phyloP scores from a whole-genome alignment of 2,329 filamentous ascomycete species.

The Claviceps sp. region DNA sequence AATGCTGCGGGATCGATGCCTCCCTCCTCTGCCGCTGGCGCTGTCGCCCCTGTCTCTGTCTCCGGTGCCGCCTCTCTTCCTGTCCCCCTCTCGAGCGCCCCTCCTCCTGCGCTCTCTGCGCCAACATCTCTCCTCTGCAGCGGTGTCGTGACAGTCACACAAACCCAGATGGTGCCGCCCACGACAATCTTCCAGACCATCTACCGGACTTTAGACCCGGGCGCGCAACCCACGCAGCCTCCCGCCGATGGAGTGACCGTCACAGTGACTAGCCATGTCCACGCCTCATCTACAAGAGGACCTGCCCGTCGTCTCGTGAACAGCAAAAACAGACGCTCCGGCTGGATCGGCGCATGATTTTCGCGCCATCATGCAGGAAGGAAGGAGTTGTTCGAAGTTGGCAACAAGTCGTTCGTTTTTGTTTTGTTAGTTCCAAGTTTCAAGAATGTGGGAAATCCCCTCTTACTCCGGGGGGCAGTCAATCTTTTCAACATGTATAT shows the following conservation, averaged over 20 bases:
- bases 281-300: neutral
- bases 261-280: constrained; percentile 4
- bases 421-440: neutral
- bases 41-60: neutral
- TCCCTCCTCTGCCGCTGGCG: neutral
- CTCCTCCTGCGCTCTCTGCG: constrained; percentile 4
- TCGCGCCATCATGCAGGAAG: neutral
- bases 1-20: neutral
- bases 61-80: neutral
- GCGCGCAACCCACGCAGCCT: neutral
- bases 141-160: constrained; percentile 19
- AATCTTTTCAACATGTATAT: too few relatives aligned
- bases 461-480: too few relatives aligned
- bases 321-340: neutral
- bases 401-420: neutral
- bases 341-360: neutral
- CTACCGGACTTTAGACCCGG: constrained; percentile 20
- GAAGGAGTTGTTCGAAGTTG: neutral
- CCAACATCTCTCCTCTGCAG: constrained; percentile 3
- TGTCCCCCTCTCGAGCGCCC: neutral
- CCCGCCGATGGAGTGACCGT: neutral
- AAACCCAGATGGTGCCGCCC: constrained; percentile 21
- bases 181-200: constrained; percentile 25
- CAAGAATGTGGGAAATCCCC: too few relatives aligned
- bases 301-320: neutral